phyloP scores from a whole-genome alignment of 495 filamentous ascomycete genomes.

The Penicillium subrubescens region DNA sequence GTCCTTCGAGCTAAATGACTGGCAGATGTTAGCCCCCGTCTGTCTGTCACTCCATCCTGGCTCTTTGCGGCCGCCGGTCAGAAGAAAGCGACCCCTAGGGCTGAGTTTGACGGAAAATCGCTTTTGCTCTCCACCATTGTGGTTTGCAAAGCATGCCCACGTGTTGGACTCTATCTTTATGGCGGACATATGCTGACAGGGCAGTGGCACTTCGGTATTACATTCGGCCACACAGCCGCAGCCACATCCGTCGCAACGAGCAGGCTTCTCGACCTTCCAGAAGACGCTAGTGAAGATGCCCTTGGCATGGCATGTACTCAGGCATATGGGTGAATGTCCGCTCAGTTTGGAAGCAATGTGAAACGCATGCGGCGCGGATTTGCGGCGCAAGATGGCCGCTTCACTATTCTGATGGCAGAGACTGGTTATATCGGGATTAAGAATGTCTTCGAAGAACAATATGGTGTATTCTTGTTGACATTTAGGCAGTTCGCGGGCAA shows the following conservation, averaged over 20 bases:
- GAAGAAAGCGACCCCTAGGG: conserved; percentile 3
- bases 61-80: conserved; percentile 39
- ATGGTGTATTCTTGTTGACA: conserved; percentile 45
- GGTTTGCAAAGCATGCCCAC: conserved; percentile 44
- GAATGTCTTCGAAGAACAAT: conserved; percentile 43
- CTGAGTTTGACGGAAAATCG: conserved; percentile 10
- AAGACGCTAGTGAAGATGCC: conserved; percentile 33
- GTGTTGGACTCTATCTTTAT: conserved; percentile 43
- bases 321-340: conserved; percentile 45
- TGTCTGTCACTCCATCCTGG: conserved; percentile 36
- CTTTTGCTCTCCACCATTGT: conserved; percentile 41
- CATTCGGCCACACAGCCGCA: conserved; percentile 45
- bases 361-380: conserved; percentile 53
- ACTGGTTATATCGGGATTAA: conserved; percentile 46
- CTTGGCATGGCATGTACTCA: conserved; percentile 48
- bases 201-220: conserved; percentile 48
- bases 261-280: conserved; percentile 39
- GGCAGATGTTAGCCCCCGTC: conserved; percentile 39
- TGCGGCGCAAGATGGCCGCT: conserved; percentile 46
- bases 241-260: conserved; percentile 41
- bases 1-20: conserved; percentile 48
- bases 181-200: conserved; percentile 38
- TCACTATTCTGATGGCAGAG: conserved; percentile 41
- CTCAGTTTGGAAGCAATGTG: conserved; percentile 44
- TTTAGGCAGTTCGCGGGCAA: conserved; percentile 39